Conservation (phyloP, 2,329 filamentous ascomycete species). For the Aspergillus intermedius region DNA sequence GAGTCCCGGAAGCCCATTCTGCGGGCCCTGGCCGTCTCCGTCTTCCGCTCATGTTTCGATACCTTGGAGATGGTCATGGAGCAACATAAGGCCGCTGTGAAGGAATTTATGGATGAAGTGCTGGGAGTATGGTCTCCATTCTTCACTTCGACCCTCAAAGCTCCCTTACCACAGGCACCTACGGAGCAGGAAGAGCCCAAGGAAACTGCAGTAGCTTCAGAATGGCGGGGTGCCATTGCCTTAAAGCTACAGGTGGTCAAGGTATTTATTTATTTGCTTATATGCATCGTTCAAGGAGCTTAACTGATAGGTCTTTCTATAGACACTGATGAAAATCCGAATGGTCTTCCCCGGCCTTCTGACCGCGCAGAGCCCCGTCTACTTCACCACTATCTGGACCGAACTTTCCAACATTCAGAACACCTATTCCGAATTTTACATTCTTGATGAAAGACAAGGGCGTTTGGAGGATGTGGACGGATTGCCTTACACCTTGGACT, state of each 20-base stretch:
- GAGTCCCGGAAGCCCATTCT: constrained; percentile 66
- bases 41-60: constrained; percentile 88
- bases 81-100: constrained; percentile 79
- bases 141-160: constrained; percentile 72
- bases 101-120: constrained; percentile 80
- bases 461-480: constrained; percentile 83
- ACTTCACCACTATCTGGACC: constrained; percentile 85
- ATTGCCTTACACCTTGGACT: constrained; percentile 91
- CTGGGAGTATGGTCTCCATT: constrained; percentile 82
- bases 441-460: constrained; percentile 77
- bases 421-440: constrained; percentile 75
- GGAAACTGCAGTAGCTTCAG: constrained; percentile 50
- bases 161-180: constrained; percentile 58
- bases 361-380: constrained; percentile 69
- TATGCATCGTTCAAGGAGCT: not conserved
- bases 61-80: constrained; percentile 96
- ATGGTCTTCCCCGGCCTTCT: constrained; percentile 75
- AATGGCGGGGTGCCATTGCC: constrained; percentile 74
- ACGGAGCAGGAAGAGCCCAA: constrained; percentile 53
- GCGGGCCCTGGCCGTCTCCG: constrained; percentile 77
- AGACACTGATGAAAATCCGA: constrained; percentile 84
- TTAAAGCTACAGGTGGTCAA: constrained; percentile 91
- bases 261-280: constrained; percentile 30
- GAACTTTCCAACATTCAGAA: constrained; percentile 69
- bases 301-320: constrained; percentile 12